phyloP scores from a whole-genome alignment of 257 asterid genomes.

The Primulina tabacum region DNA sequence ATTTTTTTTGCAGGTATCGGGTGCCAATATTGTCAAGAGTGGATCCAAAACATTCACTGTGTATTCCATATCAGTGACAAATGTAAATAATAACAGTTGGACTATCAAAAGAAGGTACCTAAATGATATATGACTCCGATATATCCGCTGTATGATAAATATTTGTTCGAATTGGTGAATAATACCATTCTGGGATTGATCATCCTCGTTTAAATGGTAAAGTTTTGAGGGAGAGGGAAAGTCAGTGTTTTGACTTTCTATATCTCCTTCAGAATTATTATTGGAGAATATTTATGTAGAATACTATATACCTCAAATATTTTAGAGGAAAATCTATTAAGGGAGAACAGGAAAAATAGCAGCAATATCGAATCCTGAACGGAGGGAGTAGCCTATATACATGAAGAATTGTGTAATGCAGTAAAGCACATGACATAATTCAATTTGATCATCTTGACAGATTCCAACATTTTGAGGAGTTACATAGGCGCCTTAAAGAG shows the following conservation, averaged over 20 bases:
- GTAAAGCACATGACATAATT: constrained; percentile 23
- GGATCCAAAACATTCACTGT: constrained; percentile 88
- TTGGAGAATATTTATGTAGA: constrained; percentile 1
- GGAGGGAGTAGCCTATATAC: constrained; percentile 6
- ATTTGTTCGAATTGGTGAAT: not conserved
- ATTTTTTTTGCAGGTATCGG: constrained; percentile 62
- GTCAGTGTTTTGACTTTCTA: not conserved
- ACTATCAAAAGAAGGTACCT: constrained; percentile 91
- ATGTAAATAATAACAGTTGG: constrained; percentile 78
- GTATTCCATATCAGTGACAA: constrained; percentile 81
- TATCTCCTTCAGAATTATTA: constrained; percentile 17
- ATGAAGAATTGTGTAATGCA: constrained; percentile 12
- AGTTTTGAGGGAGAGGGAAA: constrained; percentile 1
- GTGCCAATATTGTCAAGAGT: constrained; percentile 91
- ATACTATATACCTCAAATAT: not conserved
- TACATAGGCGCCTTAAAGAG: constrained; percentile 93
- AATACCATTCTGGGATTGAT: constrained; percentile 5
- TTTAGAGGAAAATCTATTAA: not conserved
- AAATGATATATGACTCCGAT: constrained; percentile 21
- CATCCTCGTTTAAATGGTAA: constrained; percentile 20
- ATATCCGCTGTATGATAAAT: not conserved
- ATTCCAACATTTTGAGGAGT: constrained; percentile 94
- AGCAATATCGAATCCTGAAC: constrained; percentile 12
- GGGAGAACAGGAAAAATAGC: constrained; percentile 3
- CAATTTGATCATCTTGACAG: constrained; percentile 39